Evolutionary conservation across 768 basidiomycete genomes (phyloP), one percentile per base, ranked within the genome.

Genomic region (Pleurotus sapidus): DNA sequence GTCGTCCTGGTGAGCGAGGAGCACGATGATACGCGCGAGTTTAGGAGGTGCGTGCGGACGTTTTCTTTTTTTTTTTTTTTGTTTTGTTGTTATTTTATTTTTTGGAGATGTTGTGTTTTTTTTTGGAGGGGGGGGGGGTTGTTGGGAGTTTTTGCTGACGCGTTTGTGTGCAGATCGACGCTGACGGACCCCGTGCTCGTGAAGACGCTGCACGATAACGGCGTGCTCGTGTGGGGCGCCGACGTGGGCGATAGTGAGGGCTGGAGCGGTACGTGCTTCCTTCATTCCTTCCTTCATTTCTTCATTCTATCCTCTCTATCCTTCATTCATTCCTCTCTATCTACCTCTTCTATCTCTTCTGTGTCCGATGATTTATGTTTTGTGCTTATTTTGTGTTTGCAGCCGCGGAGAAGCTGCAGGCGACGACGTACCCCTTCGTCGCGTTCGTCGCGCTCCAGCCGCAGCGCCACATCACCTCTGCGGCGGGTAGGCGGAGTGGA

Each of bases 351-450:
- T 27, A 27, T 6, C 25, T 18, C 74, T 25, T 57, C 8, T 46
- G 12, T 34, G 37, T 18, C 38, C n/a, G n/a, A n/a, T n/a, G n/a
- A n/a, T n/a, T n/a, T n/a, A n/a, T n/a, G n/a, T n/a, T n/a, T 20
- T 20, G 20, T 20, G 20, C 20, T 20, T 20, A 20, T 40, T 17
- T 12, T 11, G 53, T 40, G 51, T 34, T 23, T 9, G 9, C 49
- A 78, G 77, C 76, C 40, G 75, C 85, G 11, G 83, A 88, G 65
- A 91, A 90, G 67, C 75, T 98, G 0, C 86, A 91, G 65, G 88
- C 88, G 2, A 94, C 95, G 1, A 93, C 95, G 0, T 97, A 90
- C 65, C 97, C 96, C 0, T 95, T 95, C 60, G 79, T 99, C 48
- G 91, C 92, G 1, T 99, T 98, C 70, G 70, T 97, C 48, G 88